phyloP scores from a whole-genome alignment of 1,139 yeast genomes.

The Diutina sp. region DNA sequence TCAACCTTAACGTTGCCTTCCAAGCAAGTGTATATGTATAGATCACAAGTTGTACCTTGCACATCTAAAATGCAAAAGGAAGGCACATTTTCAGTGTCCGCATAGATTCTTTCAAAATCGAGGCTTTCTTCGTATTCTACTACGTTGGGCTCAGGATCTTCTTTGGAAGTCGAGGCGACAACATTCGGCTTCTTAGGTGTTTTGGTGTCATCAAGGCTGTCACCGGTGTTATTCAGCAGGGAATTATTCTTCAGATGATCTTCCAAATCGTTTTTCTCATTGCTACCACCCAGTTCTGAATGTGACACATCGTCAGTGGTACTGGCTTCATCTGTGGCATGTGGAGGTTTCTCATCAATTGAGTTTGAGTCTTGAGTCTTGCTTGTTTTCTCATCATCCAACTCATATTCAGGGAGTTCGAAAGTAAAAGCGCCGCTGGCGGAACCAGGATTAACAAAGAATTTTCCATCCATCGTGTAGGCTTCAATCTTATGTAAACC shows the following conservation, averaged over 20 bases:
- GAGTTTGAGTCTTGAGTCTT: not conserved
- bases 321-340: too few relatives aligned
- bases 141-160: not conserved
- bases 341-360: not conserved
- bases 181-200: not conserved
- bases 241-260: not conserved
- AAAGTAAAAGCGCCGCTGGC: slow-evolving; percentile 82
- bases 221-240: not conserved
- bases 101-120: not conserved
- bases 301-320: too few relatives aligned
- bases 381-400: slow-evolving; percentile 31
- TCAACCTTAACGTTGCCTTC: slow-evolving; percentile 86
- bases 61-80: slow-evolving; percentile 83
- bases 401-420: slow-evolving; percentile 24
- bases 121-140: not conserved
- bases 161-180: not conserved
- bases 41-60: slow-evolving; percentile 62
- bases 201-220: not conserved
- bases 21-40: slow-evolving; percentile 73
- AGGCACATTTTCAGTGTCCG: slow-evolving; percentile 29
- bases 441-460: slow-evolving; percentile 90
- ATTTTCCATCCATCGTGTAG: slow-evolving; percentile 81
- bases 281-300: too few relatives aligned
- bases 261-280: not conserved
- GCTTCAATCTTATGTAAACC: slow-evolving; percentile 92